A percentile compares a stretch with the other conserved stretches of the same genome.
phyloP scores from a whole-genome alignment of 352 stramenopile genomes.

The Thalassiosira ordinaria region DNA sequence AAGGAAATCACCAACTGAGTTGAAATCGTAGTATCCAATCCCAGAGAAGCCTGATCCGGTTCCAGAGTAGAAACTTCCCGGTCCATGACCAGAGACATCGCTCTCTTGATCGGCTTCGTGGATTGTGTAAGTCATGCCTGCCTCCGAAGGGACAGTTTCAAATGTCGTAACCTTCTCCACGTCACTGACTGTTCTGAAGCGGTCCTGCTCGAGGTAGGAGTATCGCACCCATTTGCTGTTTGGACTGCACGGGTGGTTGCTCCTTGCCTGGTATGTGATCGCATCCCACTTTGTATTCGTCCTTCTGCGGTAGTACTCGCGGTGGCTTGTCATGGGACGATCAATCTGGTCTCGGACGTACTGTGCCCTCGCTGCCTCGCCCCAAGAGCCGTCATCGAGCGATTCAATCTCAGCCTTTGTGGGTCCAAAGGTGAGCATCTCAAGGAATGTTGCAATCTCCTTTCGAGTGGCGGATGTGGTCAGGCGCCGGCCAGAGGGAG shows the following conservation, averaged over 20 bases:
- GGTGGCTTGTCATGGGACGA: too few relatives aligned
- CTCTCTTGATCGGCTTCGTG: slow-evolving; percentile 47
- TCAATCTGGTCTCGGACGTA: too few relatives aligned
- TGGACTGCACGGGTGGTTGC: slow-evolving; percentile 59
- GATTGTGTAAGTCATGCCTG: slow-evolving; percentile 28
- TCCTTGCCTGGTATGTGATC: too few relatives aligned
- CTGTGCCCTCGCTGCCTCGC: too few relatives aligned
- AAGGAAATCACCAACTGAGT: slow-evolving; percentile 35
- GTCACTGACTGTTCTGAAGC: neutral
- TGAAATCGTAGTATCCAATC: slow-evolving; percentile 56
- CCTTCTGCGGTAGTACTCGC: too few relatives aligned
- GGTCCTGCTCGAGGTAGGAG: slow-evolving; percentile 41
- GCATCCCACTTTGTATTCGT: too few relatives aligned
- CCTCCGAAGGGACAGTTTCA: slow-evolving; percentile 45
- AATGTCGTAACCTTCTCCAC: slow-evolving; percentile 33
- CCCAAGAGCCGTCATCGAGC: too few relatives aligned
- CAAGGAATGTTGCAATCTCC: too few relatives aligned
- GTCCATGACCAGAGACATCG: neutral
- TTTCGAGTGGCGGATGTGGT: too few relatives aligned
- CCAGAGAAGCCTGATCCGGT: slow-evolving; percentile 42
- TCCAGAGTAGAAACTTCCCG: neutral
- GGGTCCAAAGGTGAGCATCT: too few relatives aligned
- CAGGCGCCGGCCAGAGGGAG: too few relatives aligned
- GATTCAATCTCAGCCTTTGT: too few relatives aligned
- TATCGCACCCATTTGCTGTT: slow-evolving; percentile 61